phyloP scores from a whole-genome alignment of 83 land plant species.

The Picea abies region DNA sequence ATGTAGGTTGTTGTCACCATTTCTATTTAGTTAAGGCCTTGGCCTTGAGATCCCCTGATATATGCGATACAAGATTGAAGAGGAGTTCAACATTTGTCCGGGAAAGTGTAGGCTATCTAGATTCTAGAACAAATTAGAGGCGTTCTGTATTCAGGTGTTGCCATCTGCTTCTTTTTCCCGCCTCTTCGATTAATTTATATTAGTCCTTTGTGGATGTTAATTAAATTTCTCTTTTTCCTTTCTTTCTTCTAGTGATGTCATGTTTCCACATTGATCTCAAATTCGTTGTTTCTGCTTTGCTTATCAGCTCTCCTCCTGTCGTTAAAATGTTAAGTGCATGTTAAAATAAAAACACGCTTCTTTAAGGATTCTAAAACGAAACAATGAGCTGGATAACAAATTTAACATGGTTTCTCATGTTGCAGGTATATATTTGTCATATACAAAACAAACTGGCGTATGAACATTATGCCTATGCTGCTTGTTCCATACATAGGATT shows the following conservation, averaged over 20 bases:
- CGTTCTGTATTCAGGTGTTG: neutral
- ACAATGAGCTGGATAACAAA: neutral
- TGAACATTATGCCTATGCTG: neutral
- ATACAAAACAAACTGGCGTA: neutral
- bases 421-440: slow-evolving; percentile 6
- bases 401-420: neutral
- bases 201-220: neutral
- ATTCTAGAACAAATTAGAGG: no score
- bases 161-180: neutral
- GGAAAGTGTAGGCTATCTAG: no score
- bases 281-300: neutral
- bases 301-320: neutral
- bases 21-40: no score
- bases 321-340: neutral
- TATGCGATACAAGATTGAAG: no score
- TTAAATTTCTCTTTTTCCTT: neutral
- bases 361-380: neutral
- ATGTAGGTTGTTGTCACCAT: no score
- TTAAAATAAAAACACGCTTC: neutral
- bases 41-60: no score
- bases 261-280: neutral
- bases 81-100: no score
- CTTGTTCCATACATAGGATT: slow-evolving; percentile 7
- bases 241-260: neutral
- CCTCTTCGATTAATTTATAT: neutral